Evolutionary conservation across 768 basidiomycete genomes (phyloP).

Genomic region (Pleurotus citrinopileatus): DNA sequence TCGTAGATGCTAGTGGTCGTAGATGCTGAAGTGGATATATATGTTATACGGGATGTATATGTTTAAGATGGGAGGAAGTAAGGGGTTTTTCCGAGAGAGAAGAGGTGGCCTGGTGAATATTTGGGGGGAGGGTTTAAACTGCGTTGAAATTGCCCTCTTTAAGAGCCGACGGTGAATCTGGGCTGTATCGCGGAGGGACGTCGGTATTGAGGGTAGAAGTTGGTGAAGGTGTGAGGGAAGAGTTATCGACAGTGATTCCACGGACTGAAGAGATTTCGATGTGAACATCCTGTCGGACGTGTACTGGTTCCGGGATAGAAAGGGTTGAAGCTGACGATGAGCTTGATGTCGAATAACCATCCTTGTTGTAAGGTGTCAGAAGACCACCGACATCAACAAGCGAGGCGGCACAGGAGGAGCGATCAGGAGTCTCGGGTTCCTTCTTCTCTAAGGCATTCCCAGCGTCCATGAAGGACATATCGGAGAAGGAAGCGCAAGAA

Average conservation of each 20-base stretch:
- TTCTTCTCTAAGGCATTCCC: slow-evolving; percentile 34
- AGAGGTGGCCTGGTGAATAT: background rate
- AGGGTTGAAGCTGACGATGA: slow-evolving; percentile 29
- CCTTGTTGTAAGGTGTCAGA: slow-evolving; percentile 32
- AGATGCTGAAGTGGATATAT: background rate
- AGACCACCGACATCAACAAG: slow-evolving; percentile 37
- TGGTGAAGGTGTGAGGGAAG: slow-evolving; percentile 12
- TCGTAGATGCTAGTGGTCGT: background rate
- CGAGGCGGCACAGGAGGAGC: slow-evolving; percentile 33
- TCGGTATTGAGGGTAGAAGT: slow-evolving; percentile 14
- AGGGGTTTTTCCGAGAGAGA: background rate
- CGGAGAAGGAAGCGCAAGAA: slow-evolving; percentile 46
- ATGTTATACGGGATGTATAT: background rate
- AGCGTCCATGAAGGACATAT: slow-evolving; percentile 41
- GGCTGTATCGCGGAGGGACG: slow-evolving; percentile 18
- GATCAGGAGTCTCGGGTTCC: slow-evolving; percentile 29
- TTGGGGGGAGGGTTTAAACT: slow-evolving; percentile 15
- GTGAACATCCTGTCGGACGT: slow-evolving; percentile 22
- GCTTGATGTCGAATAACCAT: slow-evolving; percentile 29
- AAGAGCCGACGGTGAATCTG: slow-evolving; percentile 14
- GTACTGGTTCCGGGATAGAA: slow-evolving; percentile 20
- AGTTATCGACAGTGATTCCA: background rate
- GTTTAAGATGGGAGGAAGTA: background rate
- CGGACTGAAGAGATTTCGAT: slow-evolving; percentile 31
- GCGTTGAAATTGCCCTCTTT: slow-evolving; percentile 12